These are phyloP conservation scores for Strombidium stylifer DNA, from an alignment of 73 alveolate species.

Conservation along the genomic window DNA sequence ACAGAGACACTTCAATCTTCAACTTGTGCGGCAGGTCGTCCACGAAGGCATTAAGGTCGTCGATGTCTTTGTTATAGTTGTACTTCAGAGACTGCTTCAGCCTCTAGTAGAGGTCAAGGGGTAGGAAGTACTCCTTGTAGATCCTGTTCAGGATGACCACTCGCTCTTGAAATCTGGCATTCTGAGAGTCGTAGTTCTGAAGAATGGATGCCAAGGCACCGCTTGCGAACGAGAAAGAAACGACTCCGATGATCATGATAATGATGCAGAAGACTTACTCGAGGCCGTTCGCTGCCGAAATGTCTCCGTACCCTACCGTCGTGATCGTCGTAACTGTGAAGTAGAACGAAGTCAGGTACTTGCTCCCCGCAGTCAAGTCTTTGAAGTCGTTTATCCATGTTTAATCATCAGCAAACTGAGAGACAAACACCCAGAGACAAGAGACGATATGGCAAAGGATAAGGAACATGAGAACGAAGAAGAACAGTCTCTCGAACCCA, in stretches of 20 bases:
- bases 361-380: slow-evolving; percentile 25
- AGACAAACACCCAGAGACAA: slow-evolving; percentile 48
- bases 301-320: slow-evolving; percentile 91
- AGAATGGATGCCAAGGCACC: slow-evolving; percentile 55
- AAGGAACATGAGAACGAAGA: slow-evolving; percentile 32
- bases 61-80: slow-evolving; percentile 38
- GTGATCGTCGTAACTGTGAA: slow-evolving; percentile 75
- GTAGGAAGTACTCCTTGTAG: slow-evolving; percentile 41
- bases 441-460: slow-evolving; percentile 42
- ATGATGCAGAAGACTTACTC: slow-evolving; percentile 62
- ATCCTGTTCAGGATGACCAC: slow-evolving; percentile 42
- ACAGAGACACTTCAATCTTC: slow-evolving; percentile 75
- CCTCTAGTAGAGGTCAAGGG: slow-evolving; percentile 33
- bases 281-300: slow-evolving; percentile 34
- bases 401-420: slow-evolving; percentile 46
- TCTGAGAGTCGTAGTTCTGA: slow-evolving; percentile 30
- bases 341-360: slow-evolving; percentile 67
- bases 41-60: slow-evolving; percentile 63
- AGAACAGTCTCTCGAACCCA: slow-evolving; percentile 44
- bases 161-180: slow-evolving; percentile 53
- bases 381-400: not conserved
- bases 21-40: slow-evolving; percentile 88
- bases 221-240: slow-evolving; percentile 58
- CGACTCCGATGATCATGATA: slow-evolving; percentile 62
- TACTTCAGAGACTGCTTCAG: slow-evolving; percentile 58